phyloP scores from a whole-genome alignment of 805 yeast species.

The Yarrowia sp. region DNA sequence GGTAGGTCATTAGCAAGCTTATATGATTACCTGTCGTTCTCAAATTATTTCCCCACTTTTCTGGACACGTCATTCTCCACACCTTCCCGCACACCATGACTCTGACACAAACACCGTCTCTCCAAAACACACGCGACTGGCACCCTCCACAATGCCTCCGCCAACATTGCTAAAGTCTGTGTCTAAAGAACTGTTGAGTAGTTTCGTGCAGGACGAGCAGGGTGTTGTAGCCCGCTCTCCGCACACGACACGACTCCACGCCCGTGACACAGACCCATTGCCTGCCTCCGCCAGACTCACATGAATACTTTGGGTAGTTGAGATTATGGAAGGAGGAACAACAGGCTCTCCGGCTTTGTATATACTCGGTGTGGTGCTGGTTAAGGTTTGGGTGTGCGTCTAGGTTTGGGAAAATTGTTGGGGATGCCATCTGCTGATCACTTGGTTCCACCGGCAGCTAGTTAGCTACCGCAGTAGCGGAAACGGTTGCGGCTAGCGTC shows the following conservation, averaged over 20 bases:
- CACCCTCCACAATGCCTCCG: too few species aligned
- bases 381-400: neutral
- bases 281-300: neutral
- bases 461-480: neutral
- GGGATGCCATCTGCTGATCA: conserved; percentile 23
- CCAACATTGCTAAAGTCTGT: neutral
- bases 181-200: neutral
- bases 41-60: too few species aligned
- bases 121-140: neutral
- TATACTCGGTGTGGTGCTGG: conserved; percentile 15
- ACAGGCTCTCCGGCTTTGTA: neutral
- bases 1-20: neutral
- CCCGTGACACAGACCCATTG: neutral
- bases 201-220: neutral
- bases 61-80: neutral
- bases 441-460: neutral
- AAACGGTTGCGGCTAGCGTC: neutral
- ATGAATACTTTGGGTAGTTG: neutral
- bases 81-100: neutral
- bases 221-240: too few species aligned
- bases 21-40: too few species aligned
- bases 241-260: neutral
- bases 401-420: conserved; percentile 22
- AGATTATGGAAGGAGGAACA: neutral
- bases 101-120: neutral